phyloP scores from a whole-genome alignment of 2,329 filamentous ascomycete species.

The Calonectria ilicicola region DNA sequence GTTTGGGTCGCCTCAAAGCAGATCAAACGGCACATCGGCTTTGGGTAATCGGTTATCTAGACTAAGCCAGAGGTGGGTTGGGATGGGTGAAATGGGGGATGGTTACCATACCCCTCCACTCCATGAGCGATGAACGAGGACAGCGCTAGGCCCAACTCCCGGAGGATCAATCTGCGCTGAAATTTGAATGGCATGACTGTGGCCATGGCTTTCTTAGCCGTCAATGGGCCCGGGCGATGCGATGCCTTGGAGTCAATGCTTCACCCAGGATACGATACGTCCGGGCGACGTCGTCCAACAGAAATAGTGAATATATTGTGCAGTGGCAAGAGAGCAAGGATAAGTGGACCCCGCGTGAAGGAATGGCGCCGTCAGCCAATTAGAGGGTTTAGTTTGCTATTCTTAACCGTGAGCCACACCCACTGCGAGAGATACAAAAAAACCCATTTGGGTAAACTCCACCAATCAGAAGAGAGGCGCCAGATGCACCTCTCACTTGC shows the following conservation, averaged over 20 bases:
- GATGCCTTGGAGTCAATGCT: background rate
- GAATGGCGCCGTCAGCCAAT: background rate
- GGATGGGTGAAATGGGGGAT: background rate
- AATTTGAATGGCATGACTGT: conserved; percentile 3
- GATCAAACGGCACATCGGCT: conserved; percentile 4
- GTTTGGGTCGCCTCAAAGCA: background rate
- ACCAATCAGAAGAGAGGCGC: background rate
- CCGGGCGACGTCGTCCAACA: background rate
- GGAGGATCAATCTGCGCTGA: background rate
- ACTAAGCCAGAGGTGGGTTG: conserved; percentile 1
- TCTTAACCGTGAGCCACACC: background rate
- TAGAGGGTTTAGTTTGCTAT: background rate
- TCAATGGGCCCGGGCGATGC: background rate
- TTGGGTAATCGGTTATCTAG: conserved; percentile 5
- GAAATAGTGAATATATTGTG: background rate
- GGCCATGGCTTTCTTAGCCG: background rate
- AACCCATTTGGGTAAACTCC: background rate
- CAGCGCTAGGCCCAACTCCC: conserved; percentile 3
- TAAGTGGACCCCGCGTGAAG: background rate
- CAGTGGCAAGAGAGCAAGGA: background rate
- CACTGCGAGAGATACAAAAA: background rate
- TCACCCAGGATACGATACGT: background rate
- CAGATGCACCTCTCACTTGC: conserved; percentile 3
- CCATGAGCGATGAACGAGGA: background rate
- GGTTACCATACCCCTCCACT: background rate